Evolutionary conservation across 192 early-diverging fungal genomes (phyloP).

Genomic region (Hyaloraphidium curvatum): DNA sequence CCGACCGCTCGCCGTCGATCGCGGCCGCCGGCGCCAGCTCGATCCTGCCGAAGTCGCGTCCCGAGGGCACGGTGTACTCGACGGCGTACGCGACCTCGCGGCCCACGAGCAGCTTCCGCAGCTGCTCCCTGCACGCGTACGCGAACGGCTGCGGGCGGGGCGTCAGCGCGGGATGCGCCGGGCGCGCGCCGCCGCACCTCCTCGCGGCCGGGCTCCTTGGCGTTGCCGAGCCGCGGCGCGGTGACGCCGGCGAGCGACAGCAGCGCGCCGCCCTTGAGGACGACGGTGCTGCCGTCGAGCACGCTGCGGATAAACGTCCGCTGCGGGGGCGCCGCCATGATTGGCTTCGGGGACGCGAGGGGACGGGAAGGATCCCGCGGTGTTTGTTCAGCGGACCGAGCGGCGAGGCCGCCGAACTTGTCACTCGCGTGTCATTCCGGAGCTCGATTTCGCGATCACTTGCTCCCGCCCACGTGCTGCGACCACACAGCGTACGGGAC

Average conservation of each 20-base stretch:
- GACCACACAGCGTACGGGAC: no score
- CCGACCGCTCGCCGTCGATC: slow-evolving; percentile 33
- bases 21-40: slow-evolving; percentile 16
- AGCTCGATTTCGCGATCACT: no score
- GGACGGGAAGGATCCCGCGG: no score
- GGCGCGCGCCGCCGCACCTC: slow-evolving; percentile 40
- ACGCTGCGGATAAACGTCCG: slow-evolving; percentile 71
- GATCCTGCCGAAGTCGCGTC: slow-evolving; percentile 30
- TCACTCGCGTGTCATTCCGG: no score
- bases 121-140: slow-evolving; percentile 71
- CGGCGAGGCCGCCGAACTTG: no score
- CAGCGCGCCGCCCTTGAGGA: slow-evolving; percentile 73
- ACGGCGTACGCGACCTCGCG: slow-evolving; percentile 70
- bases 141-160: slow-evolving; percentile 39
- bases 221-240: slow-evolving; percentile 62
- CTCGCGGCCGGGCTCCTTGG: slow-evolving; percentile 57
- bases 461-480: no score
- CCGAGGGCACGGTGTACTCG: slow-evolving; percentile 48
- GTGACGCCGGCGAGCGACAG: slow-evolving; percentile 61
- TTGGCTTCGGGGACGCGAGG: no score
- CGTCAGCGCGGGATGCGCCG: background rate
- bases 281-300: slow-evolving; percentile 79
- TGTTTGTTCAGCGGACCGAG: no score
- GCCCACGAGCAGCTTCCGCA: slow-evolving; percentile 68
- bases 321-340: background rate